phyloP scores from a whole-genome alignment of 768 basidiomycete genomes.

The Tricholoma furcatifolium region DNA sequence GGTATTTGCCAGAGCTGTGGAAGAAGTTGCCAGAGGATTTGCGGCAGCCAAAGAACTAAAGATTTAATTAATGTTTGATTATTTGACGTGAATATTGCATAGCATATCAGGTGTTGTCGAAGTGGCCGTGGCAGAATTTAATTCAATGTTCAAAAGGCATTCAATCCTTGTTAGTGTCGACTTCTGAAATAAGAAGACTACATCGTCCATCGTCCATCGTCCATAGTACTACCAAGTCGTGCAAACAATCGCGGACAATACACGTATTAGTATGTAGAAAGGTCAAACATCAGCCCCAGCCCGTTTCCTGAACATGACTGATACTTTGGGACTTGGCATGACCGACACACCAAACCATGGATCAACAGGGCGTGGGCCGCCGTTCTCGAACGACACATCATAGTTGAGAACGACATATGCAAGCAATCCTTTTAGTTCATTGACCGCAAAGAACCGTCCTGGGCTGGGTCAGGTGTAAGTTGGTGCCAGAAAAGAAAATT shows the following conservation, averaged over 20 bases:
- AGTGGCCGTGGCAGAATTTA: too few species aligned
- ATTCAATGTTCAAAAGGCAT: too few species aligned
- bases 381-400: constrained; percentile 35
- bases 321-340: constrained; percentile 31
- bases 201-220: too few species aligned
- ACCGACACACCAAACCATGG: constrained; percentile 3
- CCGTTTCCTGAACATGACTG: constrained; percentile 34
- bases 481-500: background rate
- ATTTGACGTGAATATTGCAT: constrained; percentile 20
- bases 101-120: too few species aligned
- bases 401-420: constrained; percentile 38
- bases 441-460: constrained; percentile 46
- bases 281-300: too few species aligned
- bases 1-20: constrained; percentile 40
- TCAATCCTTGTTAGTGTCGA: too few species aligned
- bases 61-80: constrained; percentile 15
- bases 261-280: too few species aligned
- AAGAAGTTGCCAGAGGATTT: constrained; percentile 24
- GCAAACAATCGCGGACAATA: too few species aligned
- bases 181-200: too few species aligned
- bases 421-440: constrained; percentile 40
- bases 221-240: too few species aligned
- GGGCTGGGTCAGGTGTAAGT: constrained; percentile 22
- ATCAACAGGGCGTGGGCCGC: constrained; percentile 15
- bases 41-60: background rate